A percentile compares a stretch with the other conserved stretches of the same genome.
These are phyloP conservation scores for Cladophialophora carrionii DNA, from an alignment of 2,329 filamentous ascomycete genomes.

Conservation along the genomic window DNA sequence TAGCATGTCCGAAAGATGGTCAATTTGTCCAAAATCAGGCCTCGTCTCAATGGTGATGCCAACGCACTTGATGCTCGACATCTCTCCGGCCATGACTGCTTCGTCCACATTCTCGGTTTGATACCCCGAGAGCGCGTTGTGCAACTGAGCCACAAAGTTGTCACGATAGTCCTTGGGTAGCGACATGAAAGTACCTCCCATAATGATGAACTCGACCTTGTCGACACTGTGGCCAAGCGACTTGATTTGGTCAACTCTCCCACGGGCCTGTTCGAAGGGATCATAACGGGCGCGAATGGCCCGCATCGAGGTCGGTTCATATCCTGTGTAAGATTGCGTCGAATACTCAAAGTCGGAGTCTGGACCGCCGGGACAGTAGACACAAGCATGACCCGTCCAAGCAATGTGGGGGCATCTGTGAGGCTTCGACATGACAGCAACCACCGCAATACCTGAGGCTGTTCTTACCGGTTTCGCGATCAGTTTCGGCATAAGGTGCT, in stretches of 20 bases:
- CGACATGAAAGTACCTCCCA: constrained; percentile 99
- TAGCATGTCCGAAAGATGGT: constrained; percentile 94
- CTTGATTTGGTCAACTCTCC: constrained; percentile 94
- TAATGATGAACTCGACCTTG: constrained; percentile 99
- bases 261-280: constrained; percentile 94
- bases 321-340: constrained; percentile 97
- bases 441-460: constrained; percentile 94
- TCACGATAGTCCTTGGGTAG: constrained; percentile 85
- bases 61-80: constrained; percentile 97
- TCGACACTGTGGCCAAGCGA: constrained; percentile 94
- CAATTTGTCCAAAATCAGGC: constrained; percentile 93
- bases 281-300: constrained; percentile 96
- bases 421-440: constrained; percentile 99
- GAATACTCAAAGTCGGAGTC: constrained; percentile 99
- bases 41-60: constrained; percentile 98
- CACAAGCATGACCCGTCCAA: constrained; percentile 93
- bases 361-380: constrained; percentile 96
- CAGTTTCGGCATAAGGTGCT: constrained; percentile 94
- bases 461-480: constrained; percentile 97
- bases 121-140: constrained; percentile 96
- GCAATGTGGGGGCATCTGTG: constrained; percentile 97
- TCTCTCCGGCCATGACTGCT: constrained; percentile 88
- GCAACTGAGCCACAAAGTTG: constrained; percentile 90
- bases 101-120: constrained; percentile 94
- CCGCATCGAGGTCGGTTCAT: constrained; percentile 97